Conservation (phyloP, 176 grass and related monocot species). For the Musa beccarii region DNA sequence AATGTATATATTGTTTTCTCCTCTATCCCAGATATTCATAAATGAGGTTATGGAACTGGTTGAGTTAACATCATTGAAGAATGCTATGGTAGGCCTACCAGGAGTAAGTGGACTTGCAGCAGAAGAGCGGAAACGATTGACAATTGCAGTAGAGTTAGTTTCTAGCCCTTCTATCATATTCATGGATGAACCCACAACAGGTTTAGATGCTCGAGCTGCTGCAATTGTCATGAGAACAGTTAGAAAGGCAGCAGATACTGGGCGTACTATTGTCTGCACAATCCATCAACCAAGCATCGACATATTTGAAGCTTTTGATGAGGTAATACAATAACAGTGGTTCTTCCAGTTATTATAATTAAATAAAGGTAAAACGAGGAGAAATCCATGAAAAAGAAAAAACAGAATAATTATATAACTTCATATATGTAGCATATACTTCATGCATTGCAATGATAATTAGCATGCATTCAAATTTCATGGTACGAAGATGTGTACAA, state of each 20-base stretch:
- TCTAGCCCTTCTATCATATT: constrained; percentile 21
- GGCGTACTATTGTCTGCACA: constrained; percentile 18
- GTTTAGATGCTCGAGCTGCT: constrained; percentile 19
- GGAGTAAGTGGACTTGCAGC: constrained; percentile 10
- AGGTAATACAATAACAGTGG: neutral
- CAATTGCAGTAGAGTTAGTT: constrained; percentile 13
- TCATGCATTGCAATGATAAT: neutral
- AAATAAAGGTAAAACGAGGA: neutral
- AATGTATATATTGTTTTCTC: neutral
- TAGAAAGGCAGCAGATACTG: constrained; percentile 17
- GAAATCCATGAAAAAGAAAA: neutral
- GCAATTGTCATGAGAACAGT: constrained; percentile 23
- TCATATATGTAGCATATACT: neutral
- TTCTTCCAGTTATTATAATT: neutral
- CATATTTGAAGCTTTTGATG: constrained; percentile 25
- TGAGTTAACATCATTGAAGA: constrained; percentile 6
- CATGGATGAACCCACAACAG: constrained; percentile 24
- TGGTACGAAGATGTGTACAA: neutral
- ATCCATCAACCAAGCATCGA: constrained; percentile 24
- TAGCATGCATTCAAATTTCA: neutral
- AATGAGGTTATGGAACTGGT: constrained; percentile 21
- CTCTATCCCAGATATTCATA: neutral
- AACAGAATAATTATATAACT: neutral
- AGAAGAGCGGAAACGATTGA: constrained; percentile 12
- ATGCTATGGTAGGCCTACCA: constrained; percentile 21